These are phyloP conservation scores for Xylaria bambusicola DNA, from an alignment of 495 filamentous ascomycete genomes.

Conservation along the genomic window DNA sequence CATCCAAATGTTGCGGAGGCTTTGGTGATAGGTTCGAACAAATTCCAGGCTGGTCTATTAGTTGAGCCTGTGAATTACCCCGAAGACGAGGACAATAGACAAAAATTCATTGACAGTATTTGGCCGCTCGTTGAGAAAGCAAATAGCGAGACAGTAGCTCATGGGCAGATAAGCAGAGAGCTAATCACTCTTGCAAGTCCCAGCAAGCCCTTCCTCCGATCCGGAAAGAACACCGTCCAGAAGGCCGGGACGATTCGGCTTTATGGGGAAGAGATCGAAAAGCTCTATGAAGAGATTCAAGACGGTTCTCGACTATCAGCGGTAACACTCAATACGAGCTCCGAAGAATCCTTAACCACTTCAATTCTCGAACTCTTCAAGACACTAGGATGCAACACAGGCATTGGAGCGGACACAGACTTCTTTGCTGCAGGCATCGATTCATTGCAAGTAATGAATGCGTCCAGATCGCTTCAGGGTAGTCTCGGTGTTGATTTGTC, in stretches of 20 bases:
- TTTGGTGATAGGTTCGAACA: constrained; percentile 6
- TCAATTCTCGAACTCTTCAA: constrained; percentile 21
- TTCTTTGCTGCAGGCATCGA: constrained; percentile 46
- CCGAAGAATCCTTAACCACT: not conserved
- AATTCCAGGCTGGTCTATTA: constrained; percentile 44
- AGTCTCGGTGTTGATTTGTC: constrained; percentile 20
- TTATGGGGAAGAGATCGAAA: constrained; percentile 54
- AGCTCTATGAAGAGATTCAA: constrained; percentile 35
- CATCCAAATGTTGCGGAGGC: constrained; percentile 46
- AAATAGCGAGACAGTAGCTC: constrained; percentile 44
- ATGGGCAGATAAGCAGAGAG: constrained; percentile 38
- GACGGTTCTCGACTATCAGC: not conserved
- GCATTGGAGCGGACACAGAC: constrained; percentile 34
- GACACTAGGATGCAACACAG: constrained; percentile 19
- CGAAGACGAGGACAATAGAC: constrained; percentile 22
- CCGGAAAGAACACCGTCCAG: constrained; percentile 56
- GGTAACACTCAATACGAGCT: not conserved
- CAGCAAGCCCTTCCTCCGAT: constrained; percentile 49
- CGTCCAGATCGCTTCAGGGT: constrained; percentile 30
- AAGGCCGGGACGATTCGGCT: constrained; percentile 42
- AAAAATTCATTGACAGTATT: constrained; percentile 32
- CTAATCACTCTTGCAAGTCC: constrained; percentile 42
- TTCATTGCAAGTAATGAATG: constrained; percentile 47
- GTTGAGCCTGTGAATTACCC: constrained; percentile 41
- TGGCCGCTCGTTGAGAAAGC: constrained; percentile 41